Percentiles rank a stretch among this genome's conserved stretches.
phyloP scores from a whole-genome alignment of 495 filamentous ascomycete species.

The Halenospora varia region DNA sequence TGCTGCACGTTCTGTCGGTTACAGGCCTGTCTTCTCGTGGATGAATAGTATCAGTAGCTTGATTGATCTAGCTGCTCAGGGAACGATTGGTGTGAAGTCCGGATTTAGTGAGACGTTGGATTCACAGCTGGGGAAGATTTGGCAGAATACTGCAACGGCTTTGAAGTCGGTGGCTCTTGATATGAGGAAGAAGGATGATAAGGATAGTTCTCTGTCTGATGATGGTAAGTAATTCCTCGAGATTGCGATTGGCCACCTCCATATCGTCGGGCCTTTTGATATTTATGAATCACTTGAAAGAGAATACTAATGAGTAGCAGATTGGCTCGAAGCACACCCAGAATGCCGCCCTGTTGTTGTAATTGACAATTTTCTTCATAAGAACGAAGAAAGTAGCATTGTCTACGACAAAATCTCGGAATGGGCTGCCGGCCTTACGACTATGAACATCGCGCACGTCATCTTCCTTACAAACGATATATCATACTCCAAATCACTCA shows the following conservation, averaged over 20 bases:
- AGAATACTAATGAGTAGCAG: too few relatives aligned
- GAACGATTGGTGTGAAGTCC: constrained; percentile 89
- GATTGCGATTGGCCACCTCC: too few relatives aligned
- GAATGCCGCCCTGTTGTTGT: constrained; percentile 82
- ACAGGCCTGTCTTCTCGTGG: constrained; percentile 92
- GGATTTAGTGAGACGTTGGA: constrained; percentile 95
- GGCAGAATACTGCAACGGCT: constrained; percentile 78
- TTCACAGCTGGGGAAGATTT: constrained; percentile 86
- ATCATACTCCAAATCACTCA: constrained; percentile 82
- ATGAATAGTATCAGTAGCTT: constrained; percentile 91
- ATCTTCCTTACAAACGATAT: constrained; percentile 94
- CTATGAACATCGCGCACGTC: constrained; percentile 90
- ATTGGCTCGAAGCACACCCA: constrained; percentile 88
- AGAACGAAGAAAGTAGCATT: constrained; percentile 62
- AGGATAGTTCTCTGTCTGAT: constrained; percentile 60
- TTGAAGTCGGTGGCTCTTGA: constrained; percentile 73
- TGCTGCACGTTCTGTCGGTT: constrained; percentile 82
- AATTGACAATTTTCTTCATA: constrained; percentile 92
- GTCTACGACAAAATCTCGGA: constrained; percentile 89
- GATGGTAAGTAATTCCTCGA: constrained; percentile 5
- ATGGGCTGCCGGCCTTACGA: constrained; percentile 85
- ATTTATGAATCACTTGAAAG: too few relatives aligned
- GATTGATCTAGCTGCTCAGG: constrained; percentile 86
- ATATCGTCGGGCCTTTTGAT: too few relatives aligned
- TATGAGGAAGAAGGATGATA: constrained; percentile 62